Percentiles rank a stretch among this genome's conserved stretches.
Evolutionary conservation across 208 protist genomes (phyloP).

Genomic region (Zelonia costaricensis): DNA sequence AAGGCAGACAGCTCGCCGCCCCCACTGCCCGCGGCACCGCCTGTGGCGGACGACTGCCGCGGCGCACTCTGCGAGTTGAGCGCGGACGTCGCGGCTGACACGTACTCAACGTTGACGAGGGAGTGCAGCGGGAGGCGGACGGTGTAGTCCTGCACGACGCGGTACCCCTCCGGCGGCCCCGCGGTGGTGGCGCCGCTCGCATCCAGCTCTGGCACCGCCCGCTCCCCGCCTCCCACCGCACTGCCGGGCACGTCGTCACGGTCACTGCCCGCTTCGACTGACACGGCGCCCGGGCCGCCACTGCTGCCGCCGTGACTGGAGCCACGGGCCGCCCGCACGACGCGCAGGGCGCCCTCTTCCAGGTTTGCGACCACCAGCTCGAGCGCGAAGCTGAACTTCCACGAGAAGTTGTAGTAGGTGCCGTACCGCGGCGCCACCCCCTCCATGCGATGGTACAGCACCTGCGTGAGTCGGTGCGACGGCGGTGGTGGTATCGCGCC

Average conservation of each 20-base stretch:
- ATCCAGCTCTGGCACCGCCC: not conserved
- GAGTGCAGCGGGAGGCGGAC: conserved; percentile 61
- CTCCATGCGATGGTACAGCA: conserved; percentile 31
- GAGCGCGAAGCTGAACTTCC: conserved; percentile 79
- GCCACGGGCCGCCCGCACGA: conserved; percentile 36
- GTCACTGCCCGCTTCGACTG: not conserved
- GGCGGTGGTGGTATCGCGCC: conserved; percentile 9
- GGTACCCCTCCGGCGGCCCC: not conserved
- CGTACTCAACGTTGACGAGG: conserved; percentile 79
- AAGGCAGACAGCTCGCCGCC: conserved; percentile 2
- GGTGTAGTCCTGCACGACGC: conserved; percentile 33
- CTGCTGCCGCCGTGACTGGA: not conserved
- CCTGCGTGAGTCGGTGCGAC: conserved; percentile 29
- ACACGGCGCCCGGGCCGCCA: not conserved
- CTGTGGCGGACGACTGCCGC: not conserved
- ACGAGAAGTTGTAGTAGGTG: conserved; percentile 63
- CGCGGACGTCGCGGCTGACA: conserved; percentile 67
- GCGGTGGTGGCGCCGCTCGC: not conserved
- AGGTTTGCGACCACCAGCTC: conserved; percentile 71
- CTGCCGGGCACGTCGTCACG: not conserved
- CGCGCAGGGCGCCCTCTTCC: conserved; percentile 51
- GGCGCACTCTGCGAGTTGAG: conserved; percentile 3
- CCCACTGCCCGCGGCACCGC: not conserved
- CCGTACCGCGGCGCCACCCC: conserved; percentile 29
- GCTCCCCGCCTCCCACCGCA: conserved; percentile 5